Percentiles rank a stretch among this genome's conserved stretches.
These are phyloP conservation scores for Jamesozyma hellenica DNA, from an alignment of 805 yeast species.

Conservation along the genomic window DNA sequence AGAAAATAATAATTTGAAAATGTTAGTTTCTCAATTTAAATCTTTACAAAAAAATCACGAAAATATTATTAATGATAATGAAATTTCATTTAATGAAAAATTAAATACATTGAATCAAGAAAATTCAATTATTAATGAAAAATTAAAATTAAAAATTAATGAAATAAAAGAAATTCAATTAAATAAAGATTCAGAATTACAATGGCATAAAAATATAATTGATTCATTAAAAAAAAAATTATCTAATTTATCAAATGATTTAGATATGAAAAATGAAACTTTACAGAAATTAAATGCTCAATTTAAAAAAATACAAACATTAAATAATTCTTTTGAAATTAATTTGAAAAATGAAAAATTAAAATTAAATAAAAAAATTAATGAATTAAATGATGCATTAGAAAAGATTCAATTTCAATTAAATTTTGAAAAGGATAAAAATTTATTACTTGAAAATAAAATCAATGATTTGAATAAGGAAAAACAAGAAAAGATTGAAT, in stretches of 20 bases:
- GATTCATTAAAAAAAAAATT: background rate
- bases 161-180: slow-evolving; percentile 34
- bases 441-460: slow-evolving; percentile 5
- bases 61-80: slow-evolving; percentile 37
- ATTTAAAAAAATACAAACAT: no score
- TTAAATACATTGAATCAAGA: slow-evolving; percentile 37
- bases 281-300: no score
- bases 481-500: slow-evolving; percentile 6
- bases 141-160: slow-evolving; percentile 1
- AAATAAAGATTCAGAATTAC: slow-evolving; percentile 39
- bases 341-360: background rate
- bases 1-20: slow-evolving; percentile 51
- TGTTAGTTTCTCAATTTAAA: slow-evolving; percentile 51
- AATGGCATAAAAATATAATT: slow-evolving; percentile 50
- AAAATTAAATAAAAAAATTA: background rate
- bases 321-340: no score
- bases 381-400: background rate
- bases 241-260: slow-evolving; percentile 11
- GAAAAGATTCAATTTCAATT: no score
- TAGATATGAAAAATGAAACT: background rate
- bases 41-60: slow-evolving; percentile 54
- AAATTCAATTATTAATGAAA: slow-evolving; percentile 24
- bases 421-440: no score
- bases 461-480: background rate
- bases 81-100: slow-evolving; percentile 39